Evolutionary conservation across 768 basidiomycete genomes (phyloP), one percentile per base, ranked within the genome.

Genomic region (Auriscalpium orientale): DNA sequence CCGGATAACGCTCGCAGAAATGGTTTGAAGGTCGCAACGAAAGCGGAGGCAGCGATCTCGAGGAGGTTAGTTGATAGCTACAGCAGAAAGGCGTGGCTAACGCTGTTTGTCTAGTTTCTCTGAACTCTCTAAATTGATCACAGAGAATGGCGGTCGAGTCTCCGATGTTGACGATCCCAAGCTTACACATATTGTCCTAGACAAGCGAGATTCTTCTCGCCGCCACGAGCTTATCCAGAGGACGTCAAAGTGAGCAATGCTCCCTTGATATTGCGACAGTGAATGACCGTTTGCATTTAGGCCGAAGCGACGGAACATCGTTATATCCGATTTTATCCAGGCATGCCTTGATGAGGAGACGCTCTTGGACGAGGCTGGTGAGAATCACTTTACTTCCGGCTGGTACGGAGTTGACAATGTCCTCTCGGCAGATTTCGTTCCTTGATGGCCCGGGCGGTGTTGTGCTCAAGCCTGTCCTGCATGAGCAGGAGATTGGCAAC

Each of bases 331-430:
- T 57, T 97, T 82, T 68, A 80, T 97, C 40, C 71, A 79, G 45
- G 85, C 83, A 6, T 93, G 86, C 65, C 64, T 94, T 35, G 91
- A 91, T n/a, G 90, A 94, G 65, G 79, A 77, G 45, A 91, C 91
- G 0, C 67, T 95, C 45, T 76, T 94, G 38, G 84, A 92, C 67
- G 93, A 95, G 71, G 89, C 89, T 60, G 89, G 91, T 87, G 58
- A 69, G 79, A 28, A 28, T 28, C 28, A 28, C 28, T 28, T 7
- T 4, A 28, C 28, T 28, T 28, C 28, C 28, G 28, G 28, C 28
- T 28, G 28, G 28, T 28, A 28, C 28, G 28, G 28, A 28, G 28
- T 28, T 28, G 28, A 28, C 28, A 28, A 28, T 28, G 7, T 28
- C 28, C 28, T 28, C 7, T 28, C 7, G 28, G 28, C 28, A 28